Percentiles rank a stretch among this genome's conserved stretches.
phyloP scores from a whole-genome alignment of 2,329 filamentous ascomycete species.

The Fusarium armeniacum region DNA sequence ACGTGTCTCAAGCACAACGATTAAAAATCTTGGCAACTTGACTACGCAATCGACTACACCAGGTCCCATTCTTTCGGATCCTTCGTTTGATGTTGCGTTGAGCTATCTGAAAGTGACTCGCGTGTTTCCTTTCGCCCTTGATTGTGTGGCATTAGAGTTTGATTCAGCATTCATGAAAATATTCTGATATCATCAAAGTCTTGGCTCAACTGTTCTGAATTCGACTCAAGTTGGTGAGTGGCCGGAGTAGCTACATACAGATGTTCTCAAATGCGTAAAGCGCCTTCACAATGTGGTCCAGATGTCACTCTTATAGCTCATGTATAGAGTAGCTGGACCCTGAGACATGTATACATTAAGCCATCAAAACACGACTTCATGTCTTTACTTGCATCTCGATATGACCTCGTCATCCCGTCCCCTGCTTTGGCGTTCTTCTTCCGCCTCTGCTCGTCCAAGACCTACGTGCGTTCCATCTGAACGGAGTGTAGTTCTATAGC shows the following conservation, averaged over 20 bases:
- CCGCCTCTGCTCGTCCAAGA: slow-evolving; percentile 13
- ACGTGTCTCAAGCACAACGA: slow-evolving; percentile 11
- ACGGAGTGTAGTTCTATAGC: slow-evolving; percentile 37
- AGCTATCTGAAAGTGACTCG: slow-evolving; percentile 16
- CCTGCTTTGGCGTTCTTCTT: slow-evolving; percentile 14
- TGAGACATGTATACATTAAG: slow-evolving; percentile 11
- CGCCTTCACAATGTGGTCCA: slow-evolving; percentile 6
- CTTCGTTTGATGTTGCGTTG: slow-evolving; percentile 11
- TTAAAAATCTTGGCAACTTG: slow-evolving; percentile 24
- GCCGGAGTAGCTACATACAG: slow-evolving; percentile 10
- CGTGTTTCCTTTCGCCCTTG: background rate
- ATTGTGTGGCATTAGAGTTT: background rate
- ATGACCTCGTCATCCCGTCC: slow-evolving; percentile 38
- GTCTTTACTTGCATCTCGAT: slow-evolving; percentile 25
- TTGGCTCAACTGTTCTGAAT: background rate
- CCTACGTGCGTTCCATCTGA: slow-evolving; percentile 34
- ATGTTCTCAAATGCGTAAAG: slow-evolving; percentile 6
- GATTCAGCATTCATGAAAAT: background rate
- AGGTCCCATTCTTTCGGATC: background rate
- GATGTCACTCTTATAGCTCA: slow-evolving; percentile 3
- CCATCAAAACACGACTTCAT: slow-evolving; percentile 10
- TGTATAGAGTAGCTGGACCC: slow-evolving; percentile 16
- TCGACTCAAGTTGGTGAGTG: background rate
- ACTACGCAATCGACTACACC: slow-evolving; percentile 3
- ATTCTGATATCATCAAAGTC: background rate